These are phyloP conservation scores for Sphagnurus paluster DNA, from an alignment of 1,284 basidiomycete species.

Conservation along the genomic window DNA sequence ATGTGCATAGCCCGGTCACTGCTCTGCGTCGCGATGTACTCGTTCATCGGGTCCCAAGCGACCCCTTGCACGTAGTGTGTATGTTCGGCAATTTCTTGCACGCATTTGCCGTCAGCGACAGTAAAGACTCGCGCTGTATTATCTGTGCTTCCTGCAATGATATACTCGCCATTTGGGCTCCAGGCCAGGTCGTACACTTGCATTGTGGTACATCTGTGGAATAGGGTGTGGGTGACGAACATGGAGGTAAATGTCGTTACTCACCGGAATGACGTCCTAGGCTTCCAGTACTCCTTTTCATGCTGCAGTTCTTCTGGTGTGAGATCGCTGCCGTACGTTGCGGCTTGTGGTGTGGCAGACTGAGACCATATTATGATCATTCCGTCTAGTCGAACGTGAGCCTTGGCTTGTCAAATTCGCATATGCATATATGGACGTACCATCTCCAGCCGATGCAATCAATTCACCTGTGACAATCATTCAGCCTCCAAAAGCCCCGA, in stretches of 20 bases:
- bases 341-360: constrained; percentile 69
- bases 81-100: constrained; percentile 87
- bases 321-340: constrained; percentile 76
- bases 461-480: constrained; percentile 61
- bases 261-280: constrained; percentile 85
- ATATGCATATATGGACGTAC: constrained; percentile 46
- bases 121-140: constrained; percentile 90
- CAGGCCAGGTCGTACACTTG: constrained; percentile 98
- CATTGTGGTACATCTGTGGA: constrained; percentile 78
- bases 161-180: constrained; percentile 93
- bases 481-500: background rate
- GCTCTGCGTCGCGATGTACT: constrained; percentile 93
- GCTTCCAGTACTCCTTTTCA: constrained; percentile 96
- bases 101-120: constrained; percentile 76
- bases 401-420: background rate
- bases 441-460: constrained; percentile 93
- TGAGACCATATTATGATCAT: constrained; percentile 97
- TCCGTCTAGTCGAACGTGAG: constrained; percentile 63
- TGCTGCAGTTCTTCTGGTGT: constrained; percentile 77
- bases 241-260: constrained; percentile 19
- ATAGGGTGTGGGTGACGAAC: background rate
- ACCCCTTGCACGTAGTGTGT: constrained; percentile 95
- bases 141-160: constrained; percentile 95
- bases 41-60: constrained; percentile 94
- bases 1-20: constrained; percentile 92